Conservation (phyloP, 495 filamentous ascomycete genomes). For the Thozetella sp. region DNA sequence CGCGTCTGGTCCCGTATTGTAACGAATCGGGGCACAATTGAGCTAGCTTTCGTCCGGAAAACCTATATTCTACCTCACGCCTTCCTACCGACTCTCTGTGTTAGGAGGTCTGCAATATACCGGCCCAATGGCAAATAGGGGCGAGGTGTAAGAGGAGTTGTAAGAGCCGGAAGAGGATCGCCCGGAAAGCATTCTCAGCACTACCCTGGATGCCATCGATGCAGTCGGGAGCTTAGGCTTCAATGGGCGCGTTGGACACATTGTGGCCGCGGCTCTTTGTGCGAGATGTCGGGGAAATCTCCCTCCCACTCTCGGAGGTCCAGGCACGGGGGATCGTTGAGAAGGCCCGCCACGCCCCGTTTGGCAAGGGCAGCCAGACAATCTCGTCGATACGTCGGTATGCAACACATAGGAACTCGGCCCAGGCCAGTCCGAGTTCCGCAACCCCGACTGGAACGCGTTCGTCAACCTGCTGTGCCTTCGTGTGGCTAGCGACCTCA, state of each 20-base stretch:
- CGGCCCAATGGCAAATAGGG: no score
- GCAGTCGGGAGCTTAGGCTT: no score
- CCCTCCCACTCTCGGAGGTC: constrained; percentile 40
- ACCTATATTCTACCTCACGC: no score
- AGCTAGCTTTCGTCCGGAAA: no score
- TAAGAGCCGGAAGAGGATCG: no score
- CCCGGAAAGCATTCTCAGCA: no score
- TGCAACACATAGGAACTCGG: constrained; percentile 56
- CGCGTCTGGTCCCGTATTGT: no score
- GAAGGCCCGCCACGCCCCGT: constrained; percentile 44
- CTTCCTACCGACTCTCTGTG: no score
- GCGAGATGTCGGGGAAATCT: constrained; percentile 34
- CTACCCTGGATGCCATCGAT: no score
- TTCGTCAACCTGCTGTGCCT: constrained; percentile 19
- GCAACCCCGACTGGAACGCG: constrained; percentile 31
- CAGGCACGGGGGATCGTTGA: constrained; percentile 42
- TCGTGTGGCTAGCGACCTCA: constrained; percentile 28
- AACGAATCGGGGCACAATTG: no score
- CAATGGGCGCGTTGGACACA: not conserved
- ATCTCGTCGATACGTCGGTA: constrained; percentile 46
- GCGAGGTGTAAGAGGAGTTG: no score
- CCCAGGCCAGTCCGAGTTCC: constrained; percentile 39
- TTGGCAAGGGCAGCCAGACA: constrained; percentile 46
- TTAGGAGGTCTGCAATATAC: no score
- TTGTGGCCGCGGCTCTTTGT: constrained; percentile 8